Evolutionary conservation across 495 filamentous ascomycete genomes (phyloP).

Genomic region (Tuber aestivum): DNA sequence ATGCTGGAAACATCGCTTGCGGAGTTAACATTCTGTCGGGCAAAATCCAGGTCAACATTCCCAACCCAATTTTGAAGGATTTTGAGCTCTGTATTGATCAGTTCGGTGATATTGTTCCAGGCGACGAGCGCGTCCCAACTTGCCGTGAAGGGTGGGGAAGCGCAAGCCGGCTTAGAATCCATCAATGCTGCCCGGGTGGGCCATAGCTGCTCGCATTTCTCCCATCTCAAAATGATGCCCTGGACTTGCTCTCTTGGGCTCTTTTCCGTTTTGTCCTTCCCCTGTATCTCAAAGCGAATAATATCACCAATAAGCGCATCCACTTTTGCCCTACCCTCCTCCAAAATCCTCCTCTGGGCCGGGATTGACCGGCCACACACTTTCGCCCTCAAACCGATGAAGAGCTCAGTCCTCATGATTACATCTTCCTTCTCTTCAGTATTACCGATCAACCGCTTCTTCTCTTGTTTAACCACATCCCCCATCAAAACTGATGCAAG

Average conservation of each 20-base stretch:
- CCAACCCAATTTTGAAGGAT: slow-evolving; percentile 94
- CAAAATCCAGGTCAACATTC: slow-evolving; percentile 89
- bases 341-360: slow-evolving; percentile 74
- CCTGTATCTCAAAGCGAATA: slow-evolving; percentile 86
- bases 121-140: slow-evolving; percentile 82
- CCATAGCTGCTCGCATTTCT: slow-evolving; percentile 76
- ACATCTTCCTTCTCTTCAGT: slow-evolving; percentile 66
- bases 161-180: slow-evolving; percentile 61
- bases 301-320: slow-evolving; percentile 75
- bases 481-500: slow-evolving; percentile 89
- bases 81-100: slow-evolving; percentile 89
- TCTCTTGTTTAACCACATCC: slow-evolving; percentile 96
- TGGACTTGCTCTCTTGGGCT: slow-evolving; percentile 77
- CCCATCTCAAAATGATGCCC: slow-evolving; percentile 80
- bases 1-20: slow-evolving; percentile 60
- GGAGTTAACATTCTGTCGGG: slow-evolving; percentile 50
- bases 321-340: slow-evolving; percentile 65
- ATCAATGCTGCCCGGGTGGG: slow-evolving; percentile 71
- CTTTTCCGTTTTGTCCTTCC: slow-evolving; percentile 85
- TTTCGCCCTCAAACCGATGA: slow-evolving; percentile 78
- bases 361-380: slow-evolving; percentile 75
- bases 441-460: slow-evolving; percentile 82
- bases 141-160: slow-evolving; percentile 65
- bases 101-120: slow-evolving; percentile 96
- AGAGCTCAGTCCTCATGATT: slow-evolving; percentile 71